Conservation (phyloP, 768 basidiomycete genomes). For the Rhizopogon salebrosus region DNA sequence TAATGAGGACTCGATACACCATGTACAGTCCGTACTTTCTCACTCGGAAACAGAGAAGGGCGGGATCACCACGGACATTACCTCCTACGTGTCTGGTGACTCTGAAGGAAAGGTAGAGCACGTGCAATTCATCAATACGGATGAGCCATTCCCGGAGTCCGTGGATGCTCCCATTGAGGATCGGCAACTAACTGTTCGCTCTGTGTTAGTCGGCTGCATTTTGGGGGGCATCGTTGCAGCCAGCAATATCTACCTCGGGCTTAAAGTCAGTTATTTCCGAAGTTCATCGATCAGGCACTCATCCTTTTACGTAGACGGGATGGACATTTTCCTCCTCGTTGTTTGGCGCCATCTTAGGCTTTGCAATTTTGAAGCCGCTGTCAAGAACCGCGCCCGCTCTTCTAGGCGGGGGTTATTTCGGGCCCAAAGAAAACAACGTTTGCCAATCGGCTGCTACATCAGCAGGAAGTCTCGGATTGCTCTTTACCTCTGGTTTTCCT, state of each 20-base stretch:
- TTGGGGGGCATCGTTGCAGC: constrained; percentile 53
- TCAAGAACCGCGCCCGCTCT: constrained; percentile 43
- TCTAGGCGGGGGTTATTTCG: constrained; percentile 47
- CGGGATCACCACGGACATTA: not conserved
- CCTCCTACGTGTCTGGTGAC: not conserved
- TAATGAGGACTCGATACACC: not conserved
- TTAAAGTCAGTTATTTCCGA: constrained; percentile 31
- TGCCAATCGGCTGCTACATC: constrained; percentile 24
- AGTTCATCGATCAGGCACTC: not conserved
- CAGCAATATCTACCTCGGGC: constrained; percentile 59
- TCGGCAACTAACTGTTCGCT: constrained; percentile 42
- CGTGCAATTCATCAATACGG: constrained; percentile 4
- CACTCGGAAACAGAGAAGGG: not conserved
- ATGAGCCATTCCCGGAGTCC: constrained; percentile 45
- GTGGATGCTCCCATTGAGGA: constrained; percentile 41
- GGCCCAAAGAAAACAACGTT: constrained; percentile 52
- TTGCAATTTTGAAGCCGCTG: constrained; percentile 52
- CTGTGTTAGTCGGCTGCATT: constrained; percentile 39
- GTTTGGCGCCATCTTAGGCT: constrained; percentile 36
- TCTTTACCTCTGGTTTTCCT: constrained; percentile 52
- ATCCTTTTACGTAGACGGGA: constrained; percentile 32
- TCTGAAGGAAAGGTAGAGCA: not conserved
- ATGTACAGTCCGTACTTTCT: not conserved
- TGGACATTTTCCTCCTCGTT: constrained; percentile 60
- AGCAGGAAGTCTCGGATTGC: constrained; percentile 50